A percentile compares a stretch with the other conserved stretches of the same genome.
phyloP scores from a whole-genome alignment of 805 yeast genomes.

The Priceomyces carsonii region DNA sequence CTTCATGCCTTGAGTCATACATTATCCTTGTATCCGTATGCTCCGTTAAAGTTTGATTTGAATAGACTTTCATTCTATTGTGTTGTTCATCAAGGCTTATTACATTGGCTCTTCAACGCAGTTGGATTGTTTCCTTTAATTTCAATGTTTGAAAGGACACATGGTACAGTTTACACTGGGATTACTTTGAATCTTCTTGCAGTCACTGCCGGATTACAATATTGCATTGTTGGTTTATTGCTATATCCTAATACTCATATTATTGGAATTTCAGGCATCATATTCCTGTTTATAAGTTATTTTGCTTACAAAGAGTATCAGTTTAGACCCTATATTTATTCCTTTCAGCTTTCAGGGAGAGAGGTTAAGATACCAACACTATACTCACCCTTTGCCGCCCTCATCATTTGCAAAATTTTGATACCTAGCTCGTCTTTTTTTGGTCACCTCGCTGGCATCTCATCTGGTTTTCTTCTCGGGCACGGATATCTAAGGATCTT shows the following conservation, averaged over 20 bases:
- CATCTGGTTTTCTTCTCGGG: slow-evolving; percentile 65
- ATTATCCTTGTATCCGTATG: slow-evolving; percentile 56
- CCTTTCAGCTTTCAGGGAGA: slow-evolving; percentile 30
- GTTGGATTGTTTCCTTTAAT: slow-evolving; percentile 59
- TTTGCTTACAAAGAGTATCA: slow-evolving; percentile 50
- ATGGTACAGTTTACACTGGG: slow-evolving; percentile 88
- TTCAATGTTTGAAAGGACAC: slow-evolving; percentile 62
- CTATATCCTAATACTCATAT: slow-evolving; percentile 56
- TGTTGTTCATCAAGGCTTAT: slow-evolving; percentile 58
- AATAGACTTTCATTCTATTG: slow-evolving; percentile 70
- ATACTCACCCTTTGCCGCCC: slow-evolving; percentile 51
- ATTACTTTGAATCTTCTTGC: slow-evolving; percentile 73
- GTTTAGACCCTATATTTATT: slow-evolving; percentile 39
- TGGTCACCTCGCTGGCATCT: slow-evolving; percentile 71
- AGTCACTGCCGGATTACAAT: slow-evolving; percentile 64
- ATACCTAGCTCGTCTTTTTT: slow-evolving; percentile 69
- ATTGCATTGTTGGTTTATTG: slow-evolving; percentile 50
- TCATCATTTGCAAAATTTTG: slow-evolving; percentile 50
- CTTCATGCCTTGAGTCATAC: slow-evolving; percentile 26
- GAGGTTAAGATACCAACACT: slow-evolving; percentile 57
- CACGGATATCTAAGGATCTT: slow-evolving; percentile 56
- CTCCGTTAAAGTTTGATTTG: slow-evolving; percentile 48
- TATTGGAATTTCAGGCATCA: slow-evolving; percentile 74
- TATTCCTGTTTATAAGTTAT: slow-evolving; percentile 65
- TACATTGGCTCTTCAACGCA: slow-evolving; percentile 64